Base-by-base conservation (phyloP, 352 stramenopile species). In the Phytophthora meadii region DNA sequence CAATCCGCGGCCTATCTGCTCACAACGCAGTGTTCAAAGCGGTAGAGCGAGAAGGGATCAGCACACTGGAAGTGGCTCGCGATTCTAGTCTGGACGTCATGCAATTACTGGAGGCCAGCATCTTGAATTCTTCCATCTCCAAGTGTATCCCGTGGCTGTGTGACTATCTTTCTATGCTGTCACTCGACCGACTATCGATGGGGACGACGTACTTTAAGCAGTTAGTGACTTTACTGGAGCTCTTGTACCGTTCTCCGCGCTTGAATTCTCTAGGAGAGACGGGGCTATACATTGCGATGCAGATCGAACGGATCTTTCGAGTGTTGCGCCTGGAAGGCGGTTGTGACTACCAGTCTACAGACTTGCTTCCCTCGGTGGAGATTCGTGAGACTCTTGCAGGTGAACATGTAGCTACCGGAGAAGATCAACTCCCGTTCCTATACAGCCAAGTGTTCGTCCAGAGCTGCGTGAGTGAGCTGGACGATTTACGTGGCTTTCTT, bases 361-460 rank as follows among this genome's bases (percentile, higher is more conserved):
- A 61, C 12, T 47, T 82, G 8, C 41, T 69, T 14, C 62, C 71
- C 28, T 53, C 68, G 0, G n/a, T 22, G 0, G 45, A 54, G 25
- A 50, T 81, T 8, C 14, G 67, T 9, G 40, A 70, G 1, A 27
- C 51, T 2, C 58, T 81, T 9, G 42, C 54, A 30, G 17, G 39
- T 28, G 40, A 59, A 5, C 34, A 61, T 4, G 51, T 64, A 42
- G n/a, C 17, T 8, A 46, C 37, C 10, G 72, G 65, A 36, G 60
- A 76, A 58, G 83, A 92, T 41, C 30, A 41, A 1, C 42, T 90
- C n/a, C 79, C 81, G 22, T 92, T 90, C 40, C 63, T 92, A 30
- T 86, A 82, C 61, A 89, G 74, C 37, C 75, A 81, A 62, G 79
- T 92, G 41, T 89, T 89, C 56, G 61, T 90, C 5, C 74, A 89